Evolutionary conservation across 306 rosid species (phyloP).

Genomic region (Quercus agrifolia): DNA sequence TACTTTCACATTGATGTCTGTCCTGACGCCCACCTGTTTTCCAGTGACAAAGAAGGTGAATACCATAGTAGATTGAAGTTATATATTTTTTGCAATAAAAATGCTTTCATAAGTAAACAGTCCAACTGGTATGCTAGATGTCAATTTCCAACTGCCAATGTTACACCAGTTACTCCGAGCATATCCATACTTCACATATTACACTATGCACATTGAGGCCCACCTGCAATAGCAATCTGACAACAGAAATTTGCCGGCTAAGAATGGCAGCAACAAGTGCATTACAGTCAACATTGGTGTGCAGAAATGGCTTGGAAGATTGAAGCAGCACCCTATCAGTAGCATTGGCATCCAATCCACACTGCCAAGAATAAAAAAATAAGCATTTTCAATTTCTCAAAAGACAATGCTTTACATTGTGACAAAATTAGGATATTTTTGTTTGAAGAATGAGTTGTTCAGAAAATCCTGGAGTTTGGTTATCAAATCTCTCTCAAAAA

Average conservation of each 20-base stretch:
- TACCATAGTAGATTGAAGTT: neutral
- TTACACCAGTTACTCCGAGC: neutral
- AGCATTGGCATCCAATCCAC: slow-evolving; percentile 51
- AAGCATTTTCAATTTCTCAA: slow-evolving; percentile 4
- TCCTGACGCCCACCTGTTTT: slow-evolving; percentile 49
- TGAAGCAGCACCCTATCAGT: slow-evolving; percentile 49
- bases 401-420: too few relatives aligned
- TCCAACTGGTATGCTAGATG: neutral
- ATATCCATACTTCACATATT: slow-evolving; percentile 17
- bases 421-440: too few relatives aligned
- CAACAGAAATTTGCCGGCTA: slow-evolving; percentile 56
- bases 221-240: slow-evolving; percentile 55
- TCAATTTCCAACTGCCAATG: neutral
- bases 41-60: neutral
- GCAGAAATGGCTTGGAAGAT: slow-evolving; percentile 57
- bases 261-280: slow-evolving; percentile 57
- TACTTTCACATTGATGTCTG: slow-evolving; percentile 47
- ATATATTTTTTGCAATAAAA: neutral
- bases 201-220: slow-evolving; percentile 16
- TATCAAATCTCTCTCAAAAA: too few relatives aligned
- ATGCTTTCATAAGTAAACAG: neutral
- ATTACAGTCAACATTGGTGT: slow-evolving; percentile 57
- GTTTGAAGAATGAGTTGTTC: too few relatives aligned
- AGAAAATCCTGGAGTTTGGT: too few relatives aligned
- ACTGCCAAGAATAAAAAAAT: slow-evolving; percentile 31